These are phyloP conservation scores for Paraleonurus japonicus DNA, from an alignment of 257 asterid species.

Conservation along the genomic window DNA sequence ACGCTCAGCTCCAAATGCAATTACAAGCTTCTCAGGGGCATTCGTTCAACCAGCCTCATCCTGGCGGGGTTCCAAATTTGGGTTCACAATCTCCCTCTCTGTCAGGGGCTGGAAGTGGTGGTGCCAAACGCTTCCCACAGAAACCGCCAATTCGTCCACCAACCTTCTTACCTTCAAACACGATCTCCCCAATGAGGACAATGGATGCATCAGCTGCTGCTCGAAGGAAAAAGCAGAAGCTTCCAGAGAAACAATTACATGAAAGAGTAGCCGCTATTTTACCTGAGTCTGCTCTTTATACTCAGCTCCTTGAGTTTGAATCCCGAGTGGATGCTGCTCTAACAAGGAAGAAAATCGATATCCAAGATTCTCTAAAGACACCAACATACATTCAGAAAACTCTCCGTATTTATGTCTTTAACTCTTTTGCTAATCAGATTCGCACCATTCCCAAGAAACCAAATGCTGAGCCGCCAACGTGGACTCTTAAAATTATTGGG, in stretches of 20 bases:
- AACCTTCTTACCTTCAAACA: slow-evolving; percentile 45
- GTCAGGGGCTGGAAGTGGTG: slow-evolving; percentile 61
- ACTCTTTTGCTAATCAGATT: slow-evolving; percentile 82
- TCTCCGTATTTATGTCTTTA: slow-evolving; percentile 83
- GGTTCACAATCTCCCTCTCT: slow-evolving; percentile 77
- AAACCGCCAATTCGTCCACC: slow-evolving; percentile 92
- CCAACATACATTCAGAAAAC: slow-evolving; percentile 83
- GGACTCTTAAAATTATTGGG: slow-evolving; percentile 96
- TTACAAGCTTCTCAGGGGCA: slow-evolving; percentile 71
- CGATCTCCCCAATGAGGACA: slow-evolving; percentile 68
- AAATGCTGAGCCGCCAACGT: slow-evolving; percentile 81
- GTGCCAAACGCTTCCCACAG: slow-evolving; percentile 68
- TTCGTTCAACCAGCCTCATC: slow-evolving; percentile 65
- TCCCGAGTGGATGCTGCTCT: slow-evolving; percentile 90
- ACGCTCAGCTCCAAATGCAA: slow-evolving; percentile 72
- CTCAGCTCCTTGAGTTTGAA: slow-evolving; percentile 96
- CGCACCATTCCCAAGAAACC: slow-evolving; percentile 82
- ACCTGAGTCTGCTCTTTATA: slow-evolving; percentile 94
- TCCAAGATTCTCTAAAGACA: slow-evolving; percentile 82
- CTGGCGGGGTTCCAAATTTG: slow-evolving; percentile 54
- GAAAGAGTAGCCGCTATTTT: slow-evolving; percentile 93
- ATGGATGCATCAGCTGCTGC: slow-evolving; percentile 88
- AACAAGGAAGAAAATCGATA: slow-evolving; percentile 87
- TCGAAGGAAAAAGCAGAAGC: slow-evolving; percentile 91
- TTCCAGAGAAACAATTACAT: slow-evolving; percentile 85